Conservation (phyloP, 23 red algal species). For the Gracilaria vermiculophylla region DNA sequence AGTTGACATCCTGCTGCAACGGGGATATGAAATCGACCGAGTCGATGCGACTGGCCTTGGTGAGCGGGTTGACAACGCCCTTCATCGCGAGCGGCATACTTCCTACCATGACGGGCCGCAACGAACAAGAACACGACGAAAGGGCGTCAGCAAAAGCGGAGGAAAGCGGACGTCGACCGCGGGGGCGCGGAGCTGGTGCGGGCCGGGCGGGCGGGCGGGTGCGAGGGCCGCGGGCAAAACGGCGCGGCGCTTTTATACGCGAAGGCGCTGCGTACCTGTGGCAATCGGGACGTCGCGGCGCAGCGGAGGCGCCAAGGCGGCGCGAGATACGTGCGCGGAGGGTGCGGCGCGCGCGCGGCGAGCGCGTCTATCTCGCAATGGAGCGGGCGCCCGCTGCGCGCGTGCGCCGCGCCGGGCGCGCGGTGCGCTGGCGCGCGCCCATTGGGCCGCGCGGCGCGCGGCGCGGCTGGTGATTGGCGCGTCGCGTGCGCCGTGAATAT, state of each 20-base stretch:
- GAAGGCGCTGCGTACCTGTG: too few relatives aligned
- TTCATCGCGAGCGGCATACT: constrained; percentile 30
- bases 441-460: background rate
- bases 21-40: constrained; percentile 83
- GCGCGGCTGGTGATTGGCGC: background rate
- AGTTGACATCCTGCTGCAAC: constrained; percentile 72
- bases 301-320: too few relatives aligned
- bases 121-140: background rate
- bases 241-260: background rate
- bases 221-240: too few relatives aligned
- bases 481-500: background rate
- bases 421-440: background rate
- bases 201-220: too few relatives aligned
- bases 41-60: constrained; percentile 65
- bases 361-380: background rate
- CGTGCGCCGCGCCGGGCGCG: too few relatives aligned
- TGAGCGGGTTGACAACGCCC: constrained; percentile 40
- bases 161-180: too few relatives aligned
- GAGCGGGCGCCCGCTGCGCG: background rate
- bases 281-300: background rate
- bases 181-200: too few relatives aligned
- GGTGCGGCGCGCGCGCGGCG: too few relatives aligned
- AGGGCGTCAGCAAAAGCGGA: too few relatives aligned
- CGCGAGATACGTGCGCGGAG: too few relatives aligned
- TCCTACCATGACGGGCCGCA: constrained; percentile 23